Conservation (phyloP, 495 filamentous ascomycete genomes). For the Trichocladium uniseriatum region DNA sequence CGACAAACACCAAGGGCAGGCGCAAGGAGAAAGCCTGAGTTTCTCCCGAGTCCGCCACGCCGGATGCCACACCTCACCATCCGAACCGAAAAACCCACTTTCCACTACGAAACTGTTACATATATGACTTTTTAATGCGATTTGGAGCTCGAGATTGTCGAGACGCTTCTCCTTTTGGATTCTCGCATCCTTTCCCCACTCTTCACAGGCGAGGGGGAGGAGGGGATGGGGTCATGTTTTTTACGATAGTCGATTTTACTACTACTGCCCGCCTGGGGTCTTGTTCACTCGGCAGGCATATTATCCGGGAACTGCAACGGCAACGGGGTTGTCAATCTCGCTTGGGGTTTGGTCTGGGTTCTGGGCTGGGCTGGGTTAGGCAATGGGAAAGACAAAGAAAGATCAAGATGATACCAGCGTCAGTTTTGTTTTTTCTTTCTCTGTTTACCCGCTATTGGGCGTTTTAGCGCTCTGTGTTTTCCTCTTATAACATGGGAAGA, state of each 20-base stretch:
- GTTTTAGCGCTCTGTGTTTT: neutral
- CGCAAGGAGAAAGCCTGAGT: slow-evolving; percentile 20
- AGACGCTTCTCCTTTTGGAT: neutral
- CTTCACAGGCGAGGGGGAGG: neutral
- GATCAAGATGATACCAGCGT: neutral
- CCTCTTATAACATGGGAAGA: too few species aligned
- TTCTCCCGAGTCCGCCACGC: neutral
- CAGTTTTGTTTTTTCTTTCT: too few species aligned
- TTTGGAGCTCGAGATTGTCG: neutral
- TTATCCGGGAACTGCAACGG: neutral
- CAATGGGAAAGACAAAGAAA: neutral
- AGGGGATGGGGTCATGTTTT: neutral
- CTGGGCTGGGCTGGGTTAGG: neutral
- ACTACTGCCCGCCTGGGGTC: neutral
- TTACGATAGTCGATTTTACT: neutral
- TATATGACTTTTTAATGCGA: neutral
- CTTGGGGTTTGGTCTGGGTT: neutral
- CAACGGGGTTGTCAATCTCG: neutral
- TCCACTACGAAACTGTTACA: neutral
- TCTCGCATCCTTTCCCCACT: neutral
- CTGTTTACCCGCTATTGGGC: neutral
- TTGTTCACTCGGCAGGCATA: too few species aligned
- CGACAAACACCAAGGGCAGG: slow-evolving; percentile 23
- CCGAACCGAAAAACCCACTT: neutral
- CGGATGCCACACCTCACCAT: neutral